Evolutionary conservation across 495 filamentous ascomycete species (phyloP).

Genomic region (Achaetomiella virescens): DNA sequence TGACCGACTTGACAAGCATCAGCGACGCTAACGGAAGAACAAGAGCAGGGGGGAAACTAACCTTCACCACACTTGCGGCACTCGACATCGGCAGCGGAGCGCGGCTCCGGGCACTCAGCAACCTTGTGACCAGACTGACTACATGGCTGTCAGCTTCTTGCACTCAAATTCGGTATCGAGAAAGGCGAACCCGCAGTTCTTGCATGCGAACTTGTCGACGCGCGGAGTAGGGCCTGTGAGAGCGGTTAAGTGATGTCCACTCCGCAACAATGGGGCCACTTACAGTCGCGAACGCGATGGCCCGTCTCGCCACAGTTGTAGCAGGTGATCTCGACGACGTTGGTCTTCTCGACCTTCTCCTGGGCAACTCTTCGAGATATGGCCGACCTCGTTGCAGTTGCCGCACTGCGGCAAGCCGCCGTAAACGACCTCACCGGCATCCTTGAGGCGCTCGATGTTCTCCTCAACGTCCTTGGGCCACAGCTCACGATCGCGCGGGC

Average conservation of each 20-base stretch:
- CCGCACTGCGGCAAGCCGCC: slow-evolving; percentile 60
- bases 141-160: slow-evolving; percentile 14
- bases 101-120: slow-evolving; percentile 53
- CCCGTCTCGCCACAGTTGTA: slow-evolving; percentile 65
- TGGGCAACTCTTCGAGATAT: slow-evolving; percentile 62
- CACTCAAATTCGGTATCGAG: background rate
- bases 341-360: slow-evolving; percentile 46
- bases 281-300: slow-evolving; percentile 67
- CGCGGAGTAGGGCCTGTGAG: slow-evolving; percentile 43
- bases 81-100: slow-evolving; percentile 65
- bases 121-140: slow-evolving; percentile 37
- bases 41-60: slow-evolving; percentile 25
- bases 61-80: slow-evolving; percentile 72
- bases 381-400: slow-evolving; percentile 72
- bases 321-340: slow-evolving; percentile 56
- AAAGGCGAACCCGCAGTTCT: slow-evolving; percentile 71
- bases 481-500: slow-evolving; percentile 49
- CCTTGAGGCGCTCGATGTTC: slow-evolving; percentile 64
- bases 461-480: slow-evolving; percentile 64
- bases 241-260: slow-evolving; percentile 21
- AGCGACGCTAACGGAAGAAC: background rate
- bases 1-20: slow-evolving; percentile 58
- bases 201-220: slow-evolving; percentile 60
- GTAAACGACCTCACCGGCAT: slow-evolving; percentile 66
- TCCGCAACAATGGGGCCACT: slow-evolving; percentile 21